These are phyloP conservation scores for Euphorbia celastroides DNA, from an alignment of 441 rosid genomes.

Conservation along the genomic window DNA sequence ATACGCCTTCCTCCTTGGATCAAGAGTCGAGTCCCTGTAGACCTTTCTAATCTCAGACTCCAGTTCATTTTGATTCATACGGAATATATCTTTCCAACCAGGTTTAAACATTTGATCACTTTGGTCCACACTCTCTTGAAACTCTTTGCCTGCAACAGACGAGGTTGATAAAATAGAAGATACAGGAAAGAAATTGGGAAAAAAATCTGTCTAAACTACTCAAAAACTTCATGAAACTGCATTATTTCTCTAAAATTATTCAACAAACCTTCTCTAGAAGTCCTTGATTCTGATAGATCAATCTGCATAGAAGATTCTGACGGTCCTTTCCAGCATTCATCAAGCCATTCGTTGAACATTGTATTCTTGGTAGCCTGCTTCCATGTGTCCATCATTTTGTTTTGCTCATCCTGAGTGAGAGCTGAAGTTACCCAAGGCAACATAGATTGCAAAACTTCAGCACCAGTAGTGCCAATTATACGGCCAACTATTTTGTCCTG, in stretches of 20 bases:
- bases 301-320: conserved; percentile 35
- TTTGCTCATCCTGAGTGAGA: conserved; percentile 60
- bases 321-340: conserved; percentile 61
- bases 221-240: conserved; percentile 20
- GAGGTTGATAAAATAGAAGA: conserved; percentile 20
- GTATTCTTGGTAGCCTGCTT: conserved; percentile 73
- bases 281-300: conserved; percentile 40
- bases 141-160: conserved; percentile 30
- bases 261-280: conserved; percentile 50
- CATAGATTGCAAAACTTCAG: conserved; percentile 71
- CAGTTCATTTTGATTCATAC: conserved; percentile 82
- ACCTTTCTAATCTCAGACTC: conserved; percentile 70
- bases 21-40: conserved; percentile 61
- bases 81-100: conserved; percentile 94
- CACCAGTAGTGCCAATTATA: conserved; percentile 71
- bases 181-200: conserved; percentile 11
- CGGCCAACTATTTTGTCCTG: conserved; percentile 61
- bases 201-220: conserved; percentile 12
- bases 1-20: conserved; percentile 65
- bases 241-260: conserved; percentile 13
- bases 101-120: conserved; percentile 78
- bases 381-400: conserved; percentile 68
- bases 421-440: conserved; percentile 74
- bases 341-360: conserved; percentile 67
- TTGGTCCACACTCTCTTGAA: conserved; percentile 50